Evolutionary conservation across 2,329 filamentous ascomycete genomes (phyloP), one percentile per base, ranked within the genome.

Genomic region (Calonectria henricotiae): DNA sequence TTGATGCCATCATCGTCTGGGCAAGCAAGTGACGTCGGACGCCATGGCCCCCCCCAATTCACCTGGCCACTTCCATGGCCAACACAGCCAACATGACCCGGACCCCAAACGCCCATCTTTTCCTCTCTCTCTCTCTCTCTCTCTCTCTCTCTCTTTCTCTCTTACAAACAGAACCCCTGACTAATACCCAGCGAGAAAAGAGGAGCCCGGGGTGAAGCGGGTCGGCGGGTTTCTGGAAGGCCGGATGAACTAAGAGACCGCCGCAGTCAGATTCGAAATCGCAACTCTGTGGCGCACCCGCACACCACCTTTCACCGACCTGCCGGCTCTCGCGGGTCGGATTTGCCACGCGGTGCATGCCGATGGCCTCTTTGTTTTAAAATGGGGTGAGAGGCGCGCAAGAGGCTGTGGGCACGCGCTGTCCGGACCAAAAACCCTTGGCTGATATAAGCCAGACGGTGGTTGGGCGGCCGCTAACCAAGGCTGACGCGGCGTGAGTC

Each of bases 401-500:
- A 32, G 62, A 65, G 62, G 62, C 62, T 65, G 62, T 35, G 62
- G 49, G 35, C 61, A 63, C 43, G 43, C 43, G 51, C 39, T 58
- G 51, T 30, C 20, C 23, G 27, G 35, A 46, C 8, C 62, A 46
- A n/a, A 54, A 13, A 17, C 13, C 13, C 15, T 46, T 30, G 41
- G 63, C 63, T 65, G 63, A 65, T 65, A 65, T 65, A 65, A 65
- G 63, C 63, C 39, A 39, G 25, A 30, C 39, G 37, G 54, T 65
- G 62, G 51, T 39, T 65, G 30, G 63, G 63, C 63, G 63, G 63
- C 63, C 63, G 63, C 63, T 58, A 58, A 65, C 63, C 46, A 58
- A 65, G 39, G 51, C 63, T 65, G 63, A 60, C 63, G 63, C 63
- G 63, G 63, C 51, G 51, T 46, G 49, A 37, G 63, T 58, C 39